phyloP scores from a whole-genome alignment of 306 rosid species.

The Clitoria ternatea region DNA sequence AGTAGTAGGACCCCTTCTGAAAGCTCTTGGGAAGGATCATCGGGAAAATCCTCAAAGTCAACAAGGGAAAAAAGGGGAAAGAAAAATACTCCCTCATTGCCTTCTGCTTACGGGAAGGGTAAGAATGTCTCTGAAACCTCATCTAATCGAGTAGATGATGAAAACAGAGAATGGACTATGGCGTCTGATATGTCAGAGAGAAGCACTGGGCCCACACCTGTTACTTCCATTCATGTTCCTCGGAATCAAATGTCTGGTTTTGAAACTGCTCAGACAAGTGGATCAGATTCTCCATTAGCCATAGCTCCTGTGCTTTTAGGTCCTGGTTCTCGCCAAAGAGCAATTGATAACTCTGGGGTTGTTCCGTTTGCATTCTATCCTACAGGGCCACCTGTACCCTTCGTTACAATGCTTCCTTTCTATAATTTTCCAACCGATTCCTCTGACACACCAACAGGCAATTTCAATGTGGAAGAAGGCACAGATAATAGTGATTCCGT shows the following conservation, averaged over 20 bases:
- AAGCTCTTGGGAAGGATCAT: constrained; percentile 90
- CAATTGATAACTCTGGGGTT: constrained; percentile 54
- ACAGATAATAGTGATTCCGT: constrained; percentile 58
- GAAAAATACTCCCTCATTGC: constrained; percentile 30
- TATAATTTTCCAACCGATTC: constrained; percentile 62
- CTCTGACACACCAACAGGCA: constrained; percentile 61
- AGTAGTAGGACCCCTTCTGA: constrained; percentile 78
- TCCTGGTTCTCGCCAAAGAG: constrained; percentile 69
- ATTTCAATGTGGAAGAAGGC: constrained; percentile 59
- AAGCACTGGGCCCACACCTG: constrained; percentile 41
- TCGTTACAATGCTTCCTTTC: constrained; percentile 71
- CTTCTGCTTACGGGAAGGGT: constrained; percentile 54
- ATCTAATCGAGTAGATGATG: constrained; percentile 60
- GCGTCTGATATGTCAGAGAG: constrained; percentile 58
- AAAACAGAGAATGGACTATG: constrained; percentile 61
- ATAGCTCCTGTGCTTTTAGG: constrained; percentile 67
- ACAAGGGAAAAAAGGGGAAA: constrained; percentile 72
- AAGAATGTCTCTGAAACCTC: constrained; percentile 65
- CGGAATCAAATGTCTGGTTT: constrained; percentile 64
- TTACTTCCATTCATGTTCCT: constrained; percentile 42
- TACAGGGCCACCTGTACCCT: constrained; percentile 97
- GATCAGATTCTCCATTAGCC: constrained; percentile 62
- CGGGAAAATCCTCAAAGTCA: constrained; percentile 69
- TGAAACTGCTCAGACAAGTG: constrained; percentile 73
- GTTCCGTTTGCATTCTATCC: constrained; percentile 73